Evolutionary conservation across 2,329 filamentous ascomycete species (phyloP).

Genomic region (Xylaria sp.): DNA sequence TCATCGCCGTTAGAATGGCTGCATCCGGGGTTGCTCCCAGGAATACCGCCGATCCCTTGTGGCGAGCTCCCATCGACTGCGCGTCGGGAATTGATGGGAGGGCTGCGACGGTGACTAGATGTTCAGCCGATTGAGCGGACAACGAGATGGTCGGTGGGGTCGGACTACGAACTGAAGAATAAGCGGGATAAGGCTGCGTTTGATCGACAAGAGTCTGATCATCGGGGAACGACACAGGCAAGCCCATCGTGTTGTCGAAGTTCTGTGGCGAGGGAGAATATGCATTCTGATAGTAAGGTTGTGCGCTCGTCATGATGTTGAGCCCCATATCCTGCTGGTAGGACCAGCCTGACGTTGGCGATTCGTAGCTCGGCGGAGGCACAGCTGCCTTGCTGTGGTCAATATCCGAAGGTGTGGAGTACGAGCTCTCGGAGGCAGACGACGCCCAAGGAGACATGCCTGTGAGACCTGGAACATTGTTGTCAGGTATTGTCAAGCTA

Average conservation of each 20-base stretch:
- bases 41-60: constrained; percentile 44
- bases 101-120: constrained; percentile 50
- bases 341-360: constrained; percentile 32
- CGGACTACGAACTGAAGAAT: constrained; percentile 52
- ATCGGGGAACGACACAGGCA: constrained; percentile 43
- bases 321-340: constrained; percentile 27
- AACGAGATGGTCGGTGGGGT: constrained; percentile 49
- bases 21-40: constrained; percentile 39
- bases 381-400: constrained; percentile 20
- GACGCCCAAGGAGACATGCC: constrained; percentile 48
- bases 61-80: constrained; percentile 42
- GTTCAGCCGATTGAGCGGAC: constrained; percentile 51
- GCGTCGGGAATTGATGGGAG: constrained; percentile 43
- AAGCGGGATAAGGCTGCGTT: constrained; percentile 41
- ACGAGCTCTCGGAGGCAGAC: constrained; percentile 51
- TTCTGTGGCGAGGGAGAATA: constrained; percentile 37
- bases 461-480: constrained; percentile 36
- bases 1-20: constrained; percentile 43
- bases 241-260: constrained; percentile 41
- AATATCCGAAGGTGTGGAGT: constrained; percentile 50
- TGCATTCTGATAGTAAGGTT: constrained; percentile 33
- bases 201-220: constrained; percentile 40
- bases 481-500: constrained; percentile 38
- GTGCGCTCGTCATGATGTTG: constrained; percentile 32
- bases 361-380: constrained; percentile 25